Conservation (phyloP, 768 basidiomycete species). For the Chalciporus chontae region DNA sequence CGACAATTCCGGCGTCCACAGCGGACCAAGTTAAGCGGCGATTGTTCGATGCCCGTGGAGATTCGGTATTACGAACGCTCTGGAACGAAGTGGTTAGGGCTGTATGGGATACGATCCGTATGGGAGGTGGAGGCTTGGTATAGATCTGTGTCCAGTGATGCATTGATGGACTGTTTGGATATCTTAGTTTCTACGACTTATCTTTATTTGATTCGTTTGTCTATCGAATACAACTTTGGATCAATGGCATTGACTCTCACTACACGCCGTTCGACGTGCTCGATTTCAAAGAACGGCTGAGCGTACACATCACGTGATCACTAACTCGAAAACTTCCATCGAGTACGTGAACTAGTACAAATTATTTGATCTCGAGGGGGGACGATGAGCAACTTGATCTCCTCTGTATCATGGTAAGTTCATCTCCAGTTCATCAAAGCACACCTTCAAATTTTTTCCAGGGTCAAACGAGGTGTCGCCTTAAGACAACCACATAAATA, state of each 20-base stretch:
- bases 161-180: background rate
- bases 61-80: slow-evolving; percentile 36
- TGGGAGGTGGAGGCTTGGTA: slow-evolving; percentile 75
- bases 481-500: slow-evolving; percentile 79
- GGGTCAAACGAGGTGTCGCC: slow-evolving; percentile 81
- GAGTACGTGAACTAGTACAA: background rate
- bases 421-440: background rate
- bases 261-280: too few species aligned
- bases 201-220: slow-evolving; percentile 13
- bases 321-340: slow-evolving; percentile 7
- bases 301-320: slow-evolving; percentile 15
- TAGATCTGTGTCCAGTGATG: slow-evolving; percentile 26
- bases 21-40: slow-evolving; percentile 58
- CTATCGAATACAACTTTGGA: background rate
- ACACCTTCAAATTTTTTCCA: slow-evolving; percentile 19
- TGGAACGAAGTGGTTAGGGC: slow-evolving; percentile 53
- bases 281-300: too few species aligned
- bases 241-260: too few species aligned
- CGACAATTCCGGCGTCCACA: slow-evolving; percentile 31
- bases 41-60: slow-evolving; percentile 40
- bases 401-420: slow-evolving; percentile 57
- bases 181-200: slow-evolving; percentile 9
- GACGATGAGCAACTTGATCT: slow-evolving; percentile 72
- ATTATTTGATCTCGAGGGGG: slow-evolving; percentile 3
- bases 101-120: slow-evolving; percentile 63